Evolutionary conservation across 2,329 filamentous ascomycete species (phyloP).

Genomic region (Endoconidiophora laricicola): DNA sequence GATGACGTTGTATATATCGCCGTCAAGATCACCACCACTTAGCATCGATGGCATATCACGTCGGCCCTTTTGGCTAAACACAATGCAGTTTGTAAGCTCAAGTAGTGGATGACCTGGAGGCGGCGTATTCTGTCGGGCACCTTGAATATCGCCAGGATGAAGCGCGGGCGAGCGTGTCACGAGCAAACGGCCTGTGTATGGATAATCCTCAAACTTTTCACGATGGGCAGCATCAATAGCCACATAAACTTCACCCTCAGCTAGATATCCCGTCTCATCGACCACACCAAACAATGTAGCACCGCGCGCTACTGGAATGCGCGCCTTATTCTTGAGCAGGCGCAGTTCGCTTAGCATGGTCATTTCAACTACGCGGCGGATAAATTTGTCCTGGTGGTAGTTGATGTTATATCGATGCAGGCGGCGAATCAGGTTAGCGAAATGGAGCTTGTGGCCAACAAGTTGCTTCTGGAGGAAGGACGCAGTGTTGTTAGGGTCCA

Average conservation of each 20-base stretch:
- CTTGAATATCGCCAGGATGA: slow-evolving; percentile 66
- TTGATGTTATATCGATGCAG: slow-evolving; percentile 42
- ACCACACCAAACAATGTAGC: slow-evolving; percentile 70
- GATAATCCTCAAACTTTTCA: slow-evolving; percentile 1
- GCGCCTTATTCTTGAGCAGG: slow-evolving; percentile 59
- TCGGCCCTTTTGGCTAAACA: slow-evolving; percentile 54
- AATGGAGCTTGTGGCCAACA: slow-evolving; percentile 41
- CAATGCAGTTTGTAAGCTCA: slow-evolving; percentile 53
- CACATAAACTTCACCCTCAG: slow-evolving; percentile 53
- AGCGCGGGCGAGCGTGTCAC: slow-evolving; percentile 68
- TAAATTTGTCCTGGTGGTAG: slow-evolving; percentile 51
- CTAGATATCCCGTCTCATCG: slow-evolving; percentile 58
- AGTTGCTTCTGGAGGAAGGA: slow-evolving; percentile 46
- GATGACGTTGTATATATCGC: slow-evolving; percentile 67
- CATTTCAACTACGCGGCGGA: slow-evolving; percentile 54
- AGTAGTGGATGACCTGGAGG: slow-evolving; percentile 41
- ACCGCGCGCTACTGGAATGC: slow-evolving; percentile 54
- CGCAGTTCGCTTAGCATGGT: slow-evolving; percentile 54
- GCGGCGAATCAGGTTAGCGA: slow-evolving; percentile 45
- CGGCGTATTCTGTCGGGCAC: slow-evolving; percentile 45
- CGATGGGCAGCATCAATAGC: slow-evolving; percentile 26
- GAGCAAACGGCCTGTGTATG: slow-evolving; percentile 28
- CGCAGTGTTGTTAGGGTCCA: slow-evolving; percentile 42
- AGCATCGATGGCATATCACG: slow-evolving; percentile 66
- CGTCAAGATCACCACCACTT: slow-evolving; percentile 69